Evolutionary conservation across 148 eudicot genomes (phyloP).

Genomic region (Rhododendron ovatum): DNA sequence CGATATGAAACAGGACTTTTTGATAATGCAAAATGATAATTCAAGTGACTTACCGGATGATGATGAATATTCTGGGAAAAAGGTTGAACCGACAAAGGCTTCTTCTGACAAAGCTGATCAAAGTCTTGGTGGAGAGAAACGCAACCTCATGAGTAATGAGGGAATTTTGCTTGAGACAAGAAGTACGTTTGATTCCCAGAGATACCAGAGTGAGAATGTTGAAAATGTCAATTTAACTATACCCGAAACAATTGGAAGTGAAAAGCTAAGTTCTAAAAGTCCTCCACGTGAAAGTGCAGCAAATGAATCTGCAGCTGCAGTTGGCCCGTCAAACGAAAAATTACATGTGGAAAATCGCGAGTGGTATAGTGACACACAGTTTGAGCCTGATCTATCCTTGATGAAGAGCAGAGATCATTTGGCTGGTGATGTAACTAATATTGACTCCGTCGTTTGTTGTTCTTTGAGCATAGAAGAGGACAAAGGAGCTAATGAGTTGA

Average conservation of each 20-base stretch:
- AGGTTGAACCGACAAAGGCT: slow-evolving; percentile 3
- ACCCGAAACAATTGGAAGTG: neutral
- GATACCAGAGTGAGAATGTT: neutral
- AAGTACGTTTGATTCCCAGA: slow-evolving; percentile 1
- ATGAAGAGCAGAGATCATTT: neutral
- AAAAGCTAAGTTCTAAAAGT: neutral
- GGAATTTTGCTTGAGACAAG: slow-evolving; percentile 8
- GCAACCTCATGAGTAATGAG: neutral
- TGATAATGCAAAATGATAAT: slow-evolving; percentile 9
- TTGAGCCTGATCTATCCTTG: neutral
- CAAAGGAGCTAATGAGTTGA: neutral
- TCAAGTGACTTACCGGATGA: slow-evolving; percentile 13
- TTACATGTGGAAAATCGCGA: neutral
- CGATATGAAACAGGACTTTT: neutral
- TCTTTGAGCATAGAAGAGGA: slow-evolving; percentile 7
- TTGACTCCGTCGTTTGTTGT: neutral
- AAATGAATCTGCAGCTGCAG: slow-evolving; percentile 8
- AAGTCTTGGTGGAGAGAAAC: neutral
- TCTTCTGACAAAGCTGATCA: slow-evolving; percentile 6
- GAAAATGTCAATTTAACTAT: neutral
- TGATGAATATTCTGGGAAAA: slow-evolving; percentile 10
- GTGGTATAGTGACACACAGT: neutral
- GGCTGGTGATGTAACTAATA: neutral
- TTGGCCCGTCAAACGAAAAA: neutral
- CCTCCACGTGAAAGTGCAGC: neutral